phyloP scores from a whole-genome alignment of 768 basidiomycete species.

The Russula lepida region DNA sequence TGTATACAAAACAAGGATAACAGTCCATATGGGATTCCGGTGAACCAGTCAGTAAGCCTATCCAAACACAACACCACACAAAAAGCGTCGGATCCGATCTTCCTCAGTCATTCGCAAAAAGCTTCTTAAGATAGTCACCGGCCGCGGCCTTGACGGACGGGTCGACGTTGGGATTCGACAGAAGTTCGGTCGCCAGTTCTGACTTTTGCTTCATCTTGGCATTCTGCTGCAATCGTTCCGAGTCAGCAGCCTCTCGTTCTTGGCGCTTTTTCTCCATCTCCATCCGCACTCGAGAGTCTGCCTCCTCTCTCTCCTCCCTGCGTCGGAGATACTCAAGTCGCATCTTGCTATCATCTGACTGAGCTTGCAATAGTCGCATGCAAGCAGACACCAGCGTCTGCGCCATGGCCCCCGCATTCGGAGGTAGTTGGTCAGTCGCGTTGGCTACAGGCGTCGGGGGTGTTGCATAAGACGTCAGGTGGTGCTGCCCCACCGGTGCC shows the following conservation, averaged over 20 bases:
- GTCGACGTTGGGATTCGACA: slow-evolving; percentile 51
- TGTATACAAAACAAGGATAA: slow-evolving; percentile 3
- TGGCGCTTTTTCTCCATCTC: slow-evolving; percentile 46
- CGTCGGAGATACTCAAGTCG: slow-evolving; percentile 61
- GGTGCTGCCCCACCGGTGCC: slow-evolving; percentile 14
- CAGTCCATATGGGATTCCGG: background rate
- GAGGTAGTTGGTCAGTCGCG: slow-evolving; percentile 34
- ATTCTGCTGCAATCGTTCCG: slow-evolving; percentile 45
- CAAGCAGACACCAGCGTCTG: slow-evolving; percentile 50
- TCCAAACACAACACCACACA: background rate
- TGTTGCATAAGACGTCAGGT: slow-evolving; percentile 4
- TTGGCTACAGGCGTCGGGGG: slow-evolving; percentile 11
- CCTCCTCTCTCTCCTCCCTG: slow-evolving; percentile 62
- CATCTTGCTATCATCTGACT: slow-evolving; percentile 60
- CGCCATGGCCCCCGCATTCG: slow-evolving; percentile 41
- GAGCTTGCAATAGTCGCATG: slow-evolving; percentile 54
- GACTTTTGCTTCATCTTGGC: slow-evolving; percentile 50
- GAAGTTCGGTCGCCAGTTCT: slow-evolving; percentile 58
- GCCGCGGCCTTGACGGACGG: slow-evolving; percentile 57
- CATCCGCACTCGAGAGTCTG: slow-evolving; percentile 41
- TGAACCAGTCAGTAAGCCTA: slow-evolving; percentile 7
- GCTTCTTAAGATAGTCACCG: slow-evolving; percentile 61
- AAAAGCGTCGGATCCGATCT: background rate
- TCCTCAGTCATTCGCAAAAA: slow-evolving; percentile 40
- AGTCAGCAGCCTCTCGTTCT: slow-evolving; percentile 50